Evolutionary conservation across 371 early-diverging fungal species (phyloP).

Genomic region (Mortierella sp.): DNA sequence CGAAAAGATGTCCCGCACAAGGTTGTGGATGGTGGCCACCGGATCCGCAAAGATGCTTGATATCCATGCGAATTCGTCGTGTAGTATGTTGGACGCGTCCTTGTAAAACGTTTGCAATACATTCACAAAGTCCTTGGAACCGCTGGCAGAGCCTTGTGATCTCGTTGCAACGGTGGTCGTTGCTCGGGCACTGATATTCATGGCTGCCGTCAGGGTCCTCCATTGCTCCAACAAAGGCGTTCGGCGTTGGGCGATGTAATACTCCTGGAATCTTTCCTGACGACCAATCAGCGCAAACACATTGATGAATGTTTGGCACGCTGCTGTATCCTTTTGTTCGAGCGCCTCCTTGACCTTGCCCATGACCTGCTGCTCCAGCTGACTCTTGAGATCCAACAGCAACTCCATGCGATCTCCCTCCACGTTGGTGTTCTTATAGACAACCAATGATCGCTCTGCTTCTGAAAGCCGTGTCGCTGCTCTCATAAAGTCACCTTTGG

Average conservation of each 20-base stretch:
- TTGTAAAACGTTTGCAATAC: slow-evolving; percentile 62
- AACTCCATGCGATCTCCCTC: slow-evolving; percentile 67
- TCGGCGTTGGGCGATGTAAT: slow-evolving; percentile 64
- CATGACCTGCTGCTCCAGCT: slow-evolving; percentile 64
- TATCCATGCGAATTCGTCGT: slow-evolving; percentile 73
- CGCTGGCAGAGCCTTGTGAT: not conserved
- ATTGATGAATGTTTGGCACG: slow-evolving; percentile 60
- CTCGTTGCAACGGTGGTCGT: not conserved
- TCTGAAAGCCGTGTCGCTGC: slow-evolving; percentile 71
- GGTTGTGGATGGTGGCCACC: slow-evolving; percentile 58
- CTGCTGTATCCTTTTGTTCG: slow-evolving; percentile 63
- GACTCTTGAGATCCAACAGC: slow-evolving; percentile 62
- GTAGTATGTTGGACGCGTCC: slow-evolving; percentile 59
- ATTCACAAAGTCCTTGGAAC: slow-evolving; percentile 53
- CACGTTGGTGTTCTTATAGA: slow-evolving; percentile 75
- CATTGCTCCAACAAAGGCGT: slow-evolving; percentile 57
- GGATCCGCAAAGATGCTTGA: slow-evolving; percentile 70
- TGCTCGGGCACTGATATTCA: slow-evolving; percentile 8
- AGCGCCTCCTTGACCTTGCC: slow-evolving; percentile 64
- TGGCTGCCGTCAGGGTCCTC: slow-evolving; percentile 37
- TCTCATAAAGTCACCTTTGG: slow-evolving; percentile 65
- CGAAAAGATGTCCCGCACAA: slow-evolving; percentile 64
- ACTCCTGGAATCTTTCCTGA: slow-evolving; percentile 65
- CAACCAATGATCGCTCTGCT: slow-evolving; percentile 71
- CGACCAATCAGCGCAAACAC: slow-evolving; percentile 69